phyloP scores from a whole-genome alignment of 257 asterid genomes.

The Orobanche coerulescens region DNA sequence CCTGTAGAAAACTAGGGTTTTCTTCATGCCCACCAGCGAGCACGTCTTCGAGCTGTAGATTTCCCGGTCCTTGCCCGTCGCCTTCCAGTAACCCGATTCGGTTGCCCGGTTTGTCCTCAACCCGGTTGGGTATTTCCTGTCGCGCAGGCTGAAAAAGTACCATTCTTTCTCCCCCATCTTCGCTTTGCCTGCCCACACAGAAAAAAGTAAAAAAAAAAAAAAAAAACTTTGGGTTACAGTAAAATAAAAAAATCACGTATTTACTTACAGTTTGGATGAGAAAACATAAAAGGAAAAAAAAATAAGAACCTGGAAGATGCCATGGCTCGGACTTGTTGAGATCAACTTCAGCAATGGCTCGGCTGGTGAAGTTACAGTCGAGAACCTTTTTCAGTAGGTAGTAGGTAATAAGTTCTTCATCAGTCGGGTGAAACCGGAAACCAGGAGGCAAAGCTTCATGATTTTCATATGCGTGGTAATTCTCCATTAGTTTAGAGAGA shows the following conservation, averaged over 20 bases:
- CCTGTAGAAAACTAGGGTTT: conserved; percentile 86
- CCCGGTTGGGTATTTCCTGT: conserved; percentile 86
- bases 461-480: conserved; percentile 27
- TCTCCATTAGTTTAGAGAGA: conserved; percentile 35
- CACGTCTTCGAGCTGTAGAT: conserved; percentile 61
- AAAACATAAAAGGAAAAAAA: background rate
- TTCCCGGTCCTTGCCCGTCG: conserved; percentile 88
- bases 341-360: conserved; percentile 85
- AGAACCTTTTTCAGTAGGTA: conserved; percentile 76
- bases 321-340: conserved; percentile 94
- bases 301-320: conserved; percentile 66
- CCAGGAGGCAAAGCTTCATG: conserved; percentile 70
- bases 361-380: conserved; percentile 44
- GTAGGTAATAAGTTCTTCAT: conserved; percentile 79
- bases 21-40: conserved; percentile 91
- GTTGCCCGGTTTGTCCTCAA: conserved; percentile 87
- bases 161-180: conserved; percentile 93
- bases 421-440: conserved; percentile 82
- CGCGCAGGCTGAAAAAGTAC: conserved; percentile 86
- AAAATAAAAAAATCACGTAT: too few relatives aligned
- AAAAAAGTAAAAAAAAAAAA: background rate
- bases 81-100: conserved; percentile 96
- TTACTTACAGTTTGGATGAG: too few relatives aligned
- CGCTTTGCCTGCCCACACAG: conserved; percentile 38
- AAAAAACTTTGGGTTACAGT: background rate